Evolutionary conservation across 768 basidiomycete species (phyloP), one percentile per base, ranked within the genome.

Genomic region (Russula abietina): DNA sequence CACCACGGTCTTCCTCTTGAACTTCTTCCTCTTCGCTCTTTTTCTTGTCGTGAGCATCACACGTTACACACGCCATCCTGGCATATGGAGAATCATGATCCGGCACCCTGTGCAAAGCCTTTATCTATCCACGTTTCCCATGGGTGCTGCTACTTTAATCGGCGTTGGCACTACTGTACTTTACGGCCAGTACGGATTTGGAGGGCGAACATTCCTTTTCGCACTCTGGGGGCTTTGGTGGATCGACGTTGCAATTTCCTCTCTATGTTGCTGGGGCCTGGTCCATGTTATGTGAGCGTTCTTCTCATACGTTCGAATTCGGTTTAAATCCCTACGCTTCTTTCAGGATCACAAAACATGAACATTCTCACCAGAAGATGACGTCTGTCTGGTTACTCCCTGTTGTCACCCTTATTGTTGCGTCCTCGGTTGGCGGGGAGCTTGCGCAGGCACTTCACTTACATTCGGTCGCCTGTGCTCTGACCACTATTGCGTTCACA

Each of bases 341-440:
- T 24, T n/a, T 32, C 28, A 65, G 60, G 58, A 57, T 57, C 8
- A 46, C 60, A 26, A 39, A 38, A 11, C 86, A 91, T 22, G 74
- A 76, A 7, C 85, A 90, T 69, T 73, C 82, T 0, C 68, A 85
- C 6, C 75, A 80, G 48, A 70, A 74, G 1, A 81, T 90, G 80
- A 83, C 83, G 0, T 74, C 85, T 26, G 71, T 78, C 24, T 91
- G 89, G 89, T 75, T 91, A 9, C 83, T 92, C 33, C 91, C 91
- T 0, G 81, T 89, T 12, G 86, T 92, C 3, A 83, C 89, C 0
- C 78, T 87, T 17, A 80, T 88, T 49, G 90, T 92, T 69, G 83
- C 81, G 1, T 79, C 87, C 0, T 86, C 90, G 1, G 77, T 83
- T 0, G 89, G 89, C 1, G 86, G 80, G 0, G 72, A 85, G 46